A percentile compares a stretch with the other conserved stretches of the same genome.
These are phyloP conservation scores for Globisporangium radiosum DNA, from an alignment of 352 stramenopile species.

Conservation along the genomic window DNA sequence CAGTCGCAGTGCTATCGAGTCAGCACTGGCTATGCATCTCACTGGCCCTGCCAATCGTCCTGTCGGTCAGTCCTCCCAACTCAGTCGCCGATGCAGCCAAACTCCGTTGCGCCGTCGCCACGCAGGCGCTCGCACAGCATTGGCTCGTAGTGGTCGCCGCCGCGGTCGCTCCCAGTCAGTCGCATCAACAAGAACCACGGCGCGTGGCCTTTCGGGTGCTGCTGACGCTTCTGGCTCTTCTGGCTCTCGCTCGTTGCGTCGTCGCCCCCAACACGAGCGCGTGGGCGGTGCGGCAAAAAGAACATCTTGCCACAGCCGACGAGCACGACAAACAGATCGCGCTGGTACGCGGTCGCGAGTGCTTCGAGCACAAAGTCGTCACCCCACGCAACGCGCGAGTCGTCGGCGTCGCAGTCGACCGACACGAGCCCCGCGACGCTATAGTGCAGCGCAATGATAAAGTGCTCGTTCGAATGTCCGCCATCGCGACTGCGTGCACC, in stretches of 20 bases:
- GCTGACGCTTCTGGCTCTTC: conserved; percentile 28
- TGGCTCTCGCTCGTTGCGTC: conserved; percentile 8
- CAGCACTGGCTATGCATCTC: too few relatives aligned
- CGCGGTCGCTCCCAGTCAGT: conserved; percentile 75
- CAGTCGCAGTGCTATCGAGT: too few relatives aligned
- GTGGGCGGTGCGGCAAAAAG: conserved; percentile 77
- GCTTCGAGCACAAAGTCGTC: conserved; percentile 84
- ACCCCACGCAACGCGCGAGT: conserved; percentile 77
- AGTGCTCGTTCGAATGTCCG: conserved; percentile 42
- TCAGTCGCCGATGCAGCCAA: conserved; percentile 77
- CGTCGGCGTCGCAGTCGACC: conserved; percentile 74
- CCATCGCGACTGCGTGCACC: conserved; percentile 32
- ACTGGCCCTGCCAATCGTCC: too few relatives aligned
- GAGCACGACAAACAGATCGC: conserved; percentile 86
- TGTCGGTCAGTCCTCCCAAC: background rate
- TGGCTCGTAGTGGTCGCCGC: conserved; percentile 84
- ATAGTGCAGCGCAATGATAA: conserved; percentile 79
- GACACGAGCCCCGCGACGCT: conserved; percentile 68
- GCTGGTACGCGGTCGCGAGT: conserved; percentile 80
- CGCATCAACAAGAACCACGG: conserved; percentile 88
- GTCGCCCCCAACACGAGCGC: conserved; percentile 4
- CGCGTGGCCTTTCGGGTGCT: conserved; percentile 67
- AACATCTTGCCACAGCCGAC: conserved; percentile 86
- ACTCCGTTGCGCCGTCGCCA: conserved; percentile 76
- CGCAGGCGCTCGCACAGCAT: conserved; percentile 82